A percentile compares a stretch with the other conserved stretches of the same genome.
These are phyloP conservation scores for Nitzschia sp. DNA, from an alignment of 108 stramenopile species.

Conservation along the genomic window DNA sequence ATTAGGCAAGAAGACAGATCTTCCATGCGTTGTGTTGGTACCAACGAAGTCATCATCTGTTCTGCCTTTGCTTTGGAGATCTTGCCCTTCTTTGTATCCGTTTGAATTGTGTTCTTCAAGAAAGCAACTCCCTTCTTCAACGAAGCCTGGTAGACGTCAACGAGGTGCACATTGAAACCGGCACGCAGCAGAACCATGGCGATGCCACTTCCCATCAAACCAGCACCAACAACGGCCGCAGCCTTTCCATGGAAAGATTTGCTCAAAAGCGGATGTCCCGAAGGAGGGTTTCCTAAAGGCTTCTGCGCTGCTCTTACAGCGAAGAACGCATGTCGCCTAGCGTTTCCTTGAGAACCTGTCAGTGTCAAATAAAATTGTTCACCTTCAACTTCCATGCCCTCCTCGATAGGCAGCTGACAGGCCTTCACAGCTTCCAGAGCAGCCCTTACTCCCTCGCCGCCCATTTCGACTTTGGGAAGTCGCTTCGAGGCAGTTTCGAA, in stretches of 20 bases:
- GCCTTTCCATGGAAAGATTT: constrained; percentile 11
- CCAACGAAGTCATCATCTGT: constrained; percentile 30
- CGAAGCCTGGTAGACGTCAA: constrained; percentile 79
- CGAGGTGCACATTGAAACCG: constrained; percentile 81
- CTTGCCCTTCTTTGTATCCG: constrained; percentile 55
- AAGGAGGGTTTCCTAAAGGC: constrained; percentile 23
- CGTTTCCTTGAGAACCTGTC: constrained; percentile 69
- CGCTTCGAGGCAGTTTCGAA: constrained; percentile 60
- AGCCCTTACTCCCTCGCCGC: constrained; percentile 71
- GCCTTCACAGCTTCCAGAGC: constrained; percentile 81
- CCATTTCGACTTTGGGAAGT: constrained; percentile 60
- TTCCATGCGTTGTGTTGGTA: constrained; percentile 38
- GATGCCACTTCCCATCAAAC: constrained; percentile 97
- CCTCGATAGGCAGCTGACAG: constrained; percentile 54
- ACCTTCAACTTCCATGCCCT: constrained; percentile 69
- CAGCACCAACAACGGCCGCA: constrained; percentile 91
- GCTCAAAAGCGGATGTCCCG: constrained; percentile 24
- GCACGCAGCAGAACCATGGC: constrained; percentile 88
- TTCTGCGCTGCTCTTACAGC: constrained; percentile 85
- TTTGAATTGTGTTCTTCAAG: constrained; percentile 53
- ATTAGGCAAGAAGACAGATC: constrained; percentile 58
- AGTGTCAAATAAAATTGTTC: constrained; percentile 66
- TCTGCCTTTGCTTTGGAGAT: constrained; percentile 41
- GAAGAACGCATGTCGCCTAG: constrained; percentile 91
- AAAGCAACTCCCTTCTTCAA: constrained; percentile 63